Percentiles rank a stretch among this genome's conserved stretches.
Evolutionary conservation across 768 basidiomycete genomes (phyloP).

Genomic region (Plicaturopsis crispa): DNA sequence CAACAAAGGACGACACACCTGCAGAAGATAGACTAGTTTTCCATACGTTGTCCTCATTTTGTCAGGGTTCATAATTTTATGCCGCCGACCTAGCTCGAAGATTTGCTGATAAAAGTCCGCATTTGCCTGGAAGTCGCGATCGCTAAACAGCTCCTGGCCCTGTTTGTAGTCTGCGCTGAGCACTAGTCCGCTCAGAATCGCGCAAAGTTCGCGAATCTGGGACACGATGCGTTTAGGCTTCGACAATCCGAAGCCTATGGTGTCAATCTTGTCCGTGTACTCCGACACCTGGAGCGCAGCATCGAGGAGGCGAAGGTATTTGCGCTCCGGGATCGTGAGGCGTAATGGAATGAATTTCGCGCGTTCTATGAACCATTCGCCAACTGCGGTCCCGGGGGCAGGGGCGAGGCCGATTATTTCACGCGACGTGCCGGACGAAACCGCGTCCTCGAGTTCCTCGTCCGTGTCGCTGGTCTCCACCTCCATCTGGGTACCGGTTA

Average conservation of each 20-base stretch:
- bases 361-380: conserved; percentile 83
- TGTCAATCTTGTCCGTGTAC: conserved; percentile 89
- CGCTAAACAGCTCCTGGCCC: conserved; percentile 80
- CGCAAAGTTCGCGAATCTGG: conserved; percentile 82
- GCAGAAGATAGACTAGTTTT: conserved; percentile 76
- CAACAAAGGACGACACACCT: conserved; percentile 37
- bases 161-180: conserved; percentile 82
- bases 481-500: conserved; percentile 23
- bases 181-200: conserved; percentile 79
- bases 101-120: conserved; percentile 72
- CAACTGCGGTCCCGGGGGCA: conserved; percentile 49
- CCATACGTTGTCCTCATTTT: conserved; percentile 89
- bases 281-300: conserved; percentile 81
- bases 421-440: conserved; percentile 9
- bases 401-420: conserved; percentile 52
- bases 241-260: conserved; percentile 65
- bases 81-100: conserved; percentile 77
- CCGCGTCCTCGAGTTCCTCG: conserved; percentile 24
- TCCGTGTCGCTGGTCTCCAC: conserved; percentile 28
- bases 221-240: conserved; percentile 85
- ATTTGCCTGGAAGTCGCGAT: conserved; percentile 76
- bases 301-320: conserved; percentile 78
- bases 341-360: conserved; percentile 78
- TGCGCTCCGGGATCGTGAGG: conserved; percentile 66
- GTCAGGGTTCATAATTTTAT: conserved; percentile 91